phyloP scores from a whole-genome alignment of 23 red algal species.

The Chondrus crispus region DNA sequence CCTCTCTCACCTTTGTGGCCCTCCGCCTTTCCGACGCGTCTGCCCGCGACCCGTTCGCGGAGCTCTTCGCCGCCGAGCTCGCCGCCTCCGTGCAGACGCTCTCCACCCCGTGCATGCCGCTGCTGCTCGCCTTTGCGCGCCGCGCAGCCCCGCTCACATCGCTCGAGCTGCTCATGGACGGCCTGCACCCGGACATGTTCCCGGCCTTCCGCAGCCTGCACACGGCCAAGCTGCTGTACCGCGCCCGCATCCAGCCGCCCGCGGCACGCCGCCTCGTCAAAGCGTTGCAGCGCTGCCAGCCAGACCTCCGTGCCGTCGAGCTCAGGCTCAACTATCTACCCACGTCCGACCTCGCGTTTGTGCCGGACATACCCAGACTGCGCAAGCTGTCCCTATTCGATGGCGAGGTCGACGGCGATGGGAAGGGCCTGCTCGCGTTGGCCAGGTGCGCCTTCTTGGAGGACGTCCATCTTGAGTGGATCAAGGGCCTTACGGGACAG shows the following conservation, averaged over 20 bases:
- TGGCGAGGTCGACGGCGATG: not conserved
- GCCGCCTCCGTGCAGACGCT: not conserved
- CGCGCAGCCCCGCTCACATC: not conserved
- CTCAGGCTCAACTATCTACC: not conserved
- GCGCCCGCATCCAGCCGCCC: not conserved
- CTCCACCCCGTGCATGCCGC: not conserved
- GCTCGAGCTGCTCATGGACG: not conserved
- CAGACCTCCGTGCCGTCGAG: not conserved
- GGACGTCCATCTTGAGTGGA: slow-evolving; percentile 14
- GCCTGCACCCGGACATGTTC: not conserved
- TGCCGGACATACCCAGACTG: not conserved
- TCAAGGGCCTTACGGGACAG: not conserved
- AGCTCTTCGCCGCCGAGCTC: not conserved
- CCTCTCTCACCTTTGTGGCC: too few relatives aligned
- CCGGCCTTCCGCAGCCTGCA: not conserved
- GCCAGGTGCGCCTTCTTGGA: not conserved
- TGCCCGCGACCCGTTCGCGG: not conserved
- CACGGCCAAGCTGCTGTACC: not conserved
- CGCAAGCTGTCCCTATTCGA: slow-evolving; percentile 8
- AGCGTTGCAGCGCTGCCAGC: not conserved
- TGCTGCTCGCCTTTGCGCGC: not conserved
- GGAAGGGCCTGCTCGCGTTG: not conserved
- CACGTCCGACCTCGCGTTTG: not conserved
- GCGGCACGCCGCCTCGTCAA: not conserved
- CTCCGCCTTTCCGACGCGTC: not conserved